Evolutionary conservation across 257 asterid genomes (phyloP), one percentile per base, ranked within the genome.

Genomic region (Fraxinus americana): DNA sequence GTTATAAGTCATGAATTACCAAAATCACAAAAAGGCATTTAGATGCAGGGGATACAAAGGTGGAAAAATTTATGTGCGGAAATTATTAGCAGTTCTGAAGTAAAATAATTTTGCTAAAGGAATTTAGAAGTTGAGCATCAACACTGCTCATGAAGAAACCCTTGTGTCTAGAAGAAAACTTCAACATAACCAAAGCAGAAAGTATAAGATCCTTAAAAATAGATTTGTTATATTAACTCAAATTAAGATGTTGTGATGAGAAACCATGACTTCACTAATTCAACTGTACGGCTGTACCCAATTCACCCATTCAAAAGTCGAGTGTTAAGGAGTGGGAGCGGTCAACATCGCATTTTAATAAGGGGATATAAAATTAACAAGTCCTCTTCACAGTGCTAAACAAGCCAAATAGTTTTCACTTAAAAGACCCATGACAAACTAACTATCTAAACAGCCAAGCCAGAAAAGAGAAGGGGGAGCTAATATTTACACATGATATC

Each of bases 291-390:
- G 12, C 7, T 63, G 41, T 48, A 70, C 34, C 59, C 72, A 21
- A 67, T 82, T 69, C 54, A 63, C 73, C 25, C 69, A 72, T 1
- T 29, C 52, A 59, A 39, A 75, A 76, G 74, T 23, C 73, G 75
- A 77, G 57, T 19, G 14, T 17, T 23, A 8, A 61, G 21, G 43
- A 35, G 71, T 70, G 21, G 63, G 59, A 50, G 59, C n/a, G 17
- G 59, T 45, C 57, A 75, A 70, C 71, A 39, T 39, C 45, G 2
- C 45, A 8, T 0, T 39, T 39, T 39, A 39, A 0, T 39, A 39
- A 39, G 45, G 45, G 45, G 45, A 9, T 39, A 27, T 71, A 63
- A 70, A 50, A 32, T 34, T 32, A 43, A 23, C 17, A 30, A 70
- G 48, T 39, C 67, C 7, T 45, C 32, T 61, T 36, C 67, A 8